Base-by-base conservation (phyloP, 305 asterid genomes). In the Solanum hybrid region DNA sequence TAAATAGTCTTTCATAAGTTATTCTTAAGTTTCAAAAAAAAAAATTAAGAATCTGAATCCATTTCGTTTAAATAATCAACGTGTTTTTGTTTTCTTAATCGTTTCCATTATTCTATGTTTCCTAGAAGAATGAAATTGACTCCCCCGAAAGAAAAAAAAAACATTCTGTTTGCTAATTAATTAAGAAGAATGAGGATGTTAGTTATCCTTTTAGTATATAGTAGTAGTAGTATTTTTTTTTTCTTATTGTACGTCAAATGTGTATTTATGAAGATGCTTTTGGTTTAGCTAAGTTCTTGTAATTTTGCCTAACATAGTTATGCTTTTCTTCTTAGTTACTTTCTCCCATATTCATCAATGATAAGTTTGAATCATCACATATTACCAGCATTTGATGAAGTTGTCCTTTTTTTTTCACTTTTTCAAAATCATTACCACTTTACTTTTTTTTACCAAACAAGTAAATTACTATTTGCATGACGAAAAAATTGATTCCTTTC, bases 341-440 rank as follows among this genome's bases (percentile, higher is more conserved):
- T 51, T 27, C 36, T 84, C 40, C 40, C 13, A 51, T 78, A 86
- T 86, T 88, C 88, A 76, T 90, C 89, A 89, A 42, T 86, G 77
- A 72, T 79, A 32, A 46, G 32, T 17, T 56, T 76, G 34, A 72
- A 91, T 90, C 86, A 88, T 51, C 35, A 77, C 86, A 85, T 90
- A 72, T 81, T 79, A 37, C 82, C 87, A 84, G 12, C 75, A 84
- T 84, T 84, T 84, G 42, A 46, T 86, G 75, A 89, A 90, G 80
- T 37, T 89, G 91, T 89, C 90, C 81, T 88, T 90, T 36, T 87
- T 87, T 34, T 36, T 7, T 3, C 79, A 79, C 31, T 36, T 90
- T 91, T 66, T 90, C 89, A 91, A 90, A 69, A 90, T 89, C 90
- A 91, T 88, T 86, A 46, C 75, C 40, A 82, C 71, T 84, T 88